phyloP scores from a whole-genome alignment of 2,329 filamentous ascomycete species.

The Hortaea werneckii region DNA sequence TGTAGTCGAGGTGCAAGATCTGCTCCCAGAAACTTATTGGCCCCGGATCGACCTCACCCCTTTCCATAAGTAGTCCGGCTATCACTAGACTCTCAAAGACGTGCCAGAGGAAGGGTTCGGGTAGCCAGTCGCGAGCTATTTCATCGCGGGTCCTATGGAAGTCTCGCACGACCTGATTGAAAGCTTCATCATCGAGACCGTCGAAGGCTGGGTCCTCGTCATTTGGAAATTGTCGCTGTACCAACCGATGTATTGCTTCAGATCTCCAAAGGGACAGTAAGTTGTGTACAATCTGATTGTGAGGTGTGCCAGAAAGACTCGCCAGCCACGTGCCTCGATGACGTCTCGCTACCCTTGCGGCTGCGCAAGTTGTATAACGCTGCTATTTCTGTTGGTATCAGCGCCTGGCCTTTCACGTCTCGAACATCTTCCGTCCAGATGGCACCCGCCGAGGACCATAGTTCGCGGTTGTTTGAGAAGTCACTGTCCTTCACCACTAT shows the following conservation, averaged over 20 bases:
- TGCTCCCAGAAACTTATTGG: background rate
- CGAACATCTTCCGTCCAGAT: background rate
- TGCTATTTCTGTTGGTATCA: background rate
- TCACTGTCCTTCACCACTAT: background rate
- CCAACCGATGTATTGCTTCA: background rate
- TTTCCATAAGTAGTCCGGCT: background rate
- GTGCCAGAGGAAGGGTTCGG: constrained; percentile 1
- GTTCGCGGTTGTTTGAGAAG: no score
- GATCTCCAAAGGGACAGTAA: background rate
- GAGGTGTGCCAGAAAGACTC: background rate
- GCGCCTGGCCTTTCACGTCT: no score
- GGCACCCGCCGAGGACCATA: background rate
- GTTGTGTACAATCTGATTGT: background rate
- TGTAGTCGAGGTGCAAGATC: background rate
- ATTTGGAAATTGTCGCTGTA: background rate
- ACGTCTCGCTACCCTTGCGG: background rate
- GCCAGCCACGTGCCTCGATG: background rate
- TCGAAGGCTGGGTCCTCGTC: background rate
- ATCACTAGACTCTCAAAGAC: background rate
- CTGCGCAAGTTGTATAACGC: background rate
- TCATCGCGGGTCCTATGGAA: background rate
- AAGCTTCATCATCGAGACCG: background rate
- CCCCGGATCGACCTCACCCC: background rate
- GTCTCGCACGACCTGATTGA: background rate
- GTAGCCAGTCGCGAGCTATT: background rate